Evolutionary conservation across 805 yeast genomes (phyloP).

Genomic region (Cyberlindnera xylosilytica): DNA sequence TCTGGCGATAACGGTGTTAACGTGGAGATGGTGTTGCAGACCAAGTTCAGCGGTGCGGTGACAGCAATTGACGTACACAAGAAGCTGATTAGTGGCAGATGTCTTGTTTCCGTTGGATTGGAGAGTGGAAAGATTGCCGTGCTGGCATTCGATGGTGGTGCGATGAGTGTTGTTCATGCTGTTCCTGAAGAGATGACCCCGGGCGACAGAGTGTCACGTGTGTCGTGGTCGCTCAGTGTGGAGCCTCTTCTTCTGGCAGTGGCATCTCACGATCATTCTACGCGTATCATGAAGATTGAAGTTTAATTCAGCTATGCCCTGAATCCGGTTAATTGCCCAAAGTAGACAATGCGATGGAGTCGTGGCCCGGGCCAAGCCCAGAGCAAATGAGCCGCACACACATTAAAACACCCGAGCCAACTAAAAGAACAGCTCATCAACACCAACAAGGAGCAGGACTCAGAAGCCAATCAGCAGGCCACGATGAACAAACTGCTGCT

Average conservation of each 20-base stretch:
- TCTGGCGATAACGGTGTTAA: constrained; percentile 23
- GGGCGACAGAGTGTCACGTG: constrained; percentile 55
- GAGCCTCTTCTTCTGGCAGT: constrained; percentile 45
- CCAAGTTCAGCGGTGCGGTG: constrained; percentile 54
- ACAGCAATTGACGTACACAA: constrained; percentile 61
- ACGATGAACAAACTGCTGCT: not conserved
- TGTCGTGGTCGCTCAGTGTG: constrained; percentile 47
- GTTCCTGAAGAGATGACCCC: constrained; percentile 49
- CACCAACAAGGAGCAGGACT: too few relatives aligned
- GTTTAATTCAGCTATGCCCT: too few relatives aligned
- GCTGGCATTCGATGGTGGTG: constrained; percentile 33
- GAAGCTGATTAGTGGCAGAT: constrained; percentile 27
- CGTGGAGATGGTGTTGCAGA: constrained; percentile 34
- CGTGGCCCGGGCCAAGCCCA: too few relatives aligned
- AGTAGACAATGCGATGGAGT: too few relatives aligned
- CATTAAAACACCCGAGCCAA: too few relatives aligned
- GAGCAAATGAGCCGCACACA: too few relatives aligned
- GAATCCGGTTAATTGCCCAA: too few relatives aligned
- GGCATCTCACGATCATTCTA: constrained; percentile 64
- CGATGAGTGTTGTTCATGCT: constrained; percentile 29
- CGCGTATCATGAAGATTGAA: constrained; percentile 32
- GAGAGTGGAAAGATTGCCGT: constrained; percentile 61
- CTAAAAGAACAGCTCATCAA: too few relatives aligned
- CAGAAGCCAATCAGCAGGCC: not conserved
- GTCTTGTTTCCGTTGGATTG: constrained; percentile 58